phyloP scores from a whole-genome alignment of 2,329 filamentous ascomycete species.

The Atkinsonella hypoxylon region DNA sequence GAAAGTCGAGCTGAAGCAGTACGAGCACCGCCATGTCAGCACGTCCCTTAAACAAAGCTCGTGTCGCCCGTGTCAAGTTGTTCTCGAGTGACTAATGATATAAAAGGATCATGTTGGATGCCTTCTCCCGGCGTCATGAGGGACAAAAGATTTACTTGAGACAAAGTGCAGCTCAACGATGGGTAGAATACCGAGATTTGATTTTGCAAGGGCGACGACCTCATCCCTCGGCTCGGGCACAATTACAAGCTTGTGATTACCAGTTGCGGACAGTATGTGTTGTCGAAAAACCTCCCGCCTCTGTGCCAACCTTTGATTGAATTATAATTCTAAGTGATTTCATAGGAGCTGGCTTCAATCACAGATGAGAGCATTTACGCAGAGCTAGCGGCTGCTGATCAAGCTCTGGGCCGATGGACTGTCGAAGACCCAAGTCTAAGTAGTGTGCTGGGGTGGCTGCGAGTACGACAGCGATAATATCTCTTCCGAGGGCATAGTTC shows the following conservation, averaged over 20 bases:
- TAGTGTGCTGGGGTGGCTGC: slow-evolving; percentile 47
- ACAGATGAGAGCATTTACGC: slow-evolving; percentile 48
- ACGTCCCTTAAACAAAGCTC: not conserved
- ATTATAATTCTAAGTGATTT: not conserved
- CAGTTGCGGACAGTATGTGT: slow-evolving; percentile 43
- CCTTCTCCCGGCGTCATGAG: slow-evolving; percentile 49
- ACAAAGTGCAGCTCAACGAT: slow-evolving; percentile 47
- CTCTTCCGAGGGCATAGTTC: not conserved
- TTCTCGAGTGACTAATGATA: not conserved
- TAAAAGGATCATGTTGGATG: slow-evolving; percentile 44
- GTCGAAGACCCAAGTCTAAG: slow-evolving; percentile 48
- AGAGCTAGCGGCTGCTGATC: slow-evolving; percentile 41
- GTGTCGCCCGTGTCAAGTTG: not conserved
- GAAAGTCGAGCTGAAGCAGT: slow-evolving; percentile 53
- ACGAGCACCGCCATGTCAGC: slow-evolving; percentile 15
- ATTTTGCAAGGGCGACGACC: slow-evolving; percentile 41
- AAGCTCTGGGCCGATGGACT: slow-evolving; percentile 47
- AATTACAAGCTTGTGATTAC: slow-evolving; percentile 41
- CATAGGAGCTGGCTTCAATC: slow-evolving; percentile 43
- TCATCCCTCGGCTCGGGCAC: slow-evolving; percentile 31
- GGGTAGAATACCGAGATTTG: slow-evolving; percentile 41
- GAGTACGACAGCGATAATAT: slow-evolving; percentile 18
- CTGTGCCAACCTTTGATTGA: not conserved
- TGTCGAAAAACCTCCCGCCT: not conserved
- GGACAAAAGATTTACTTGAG: slow-evolving; percentile 53